These are phyloP conservation scores for Venturia effusa DNA, from an alignment of 2,329 filamentous ascomycete genomes.

Conservation along the genomic window DNA sequence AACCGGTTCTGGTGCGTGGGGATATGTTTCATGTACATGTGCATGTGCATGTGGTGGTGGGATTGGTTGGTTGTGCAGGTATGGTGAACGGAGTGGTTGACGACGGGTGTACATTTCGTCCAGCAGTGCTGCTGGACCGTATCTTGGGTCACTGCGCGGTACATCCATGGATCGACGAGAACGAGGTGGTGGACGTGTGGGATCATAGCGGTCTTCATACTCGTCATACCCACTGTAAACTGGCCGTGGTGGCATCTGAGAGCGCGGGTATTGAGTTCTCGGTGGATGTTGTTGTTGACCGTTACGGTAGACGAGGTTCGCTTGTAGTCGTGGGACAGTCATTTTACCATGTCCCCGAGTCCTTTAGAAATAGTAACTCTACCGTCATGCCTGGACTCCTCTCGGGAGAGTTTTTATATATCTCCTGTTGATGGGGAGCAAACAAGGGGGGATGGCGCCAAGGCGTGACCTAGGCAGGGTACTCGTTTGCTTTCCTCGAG, in stretches of 20 bases:
- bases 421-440: neutral
- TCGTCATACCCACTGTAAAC: neutral
- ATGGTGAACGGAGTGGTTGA: neutral
- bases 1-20: neutral
- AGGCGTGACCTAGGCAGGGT: neutral
- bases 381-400: neutral
- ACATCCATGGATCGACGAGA: neutral
- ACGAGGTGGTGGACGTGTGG: neutral
- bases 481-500: neutral
- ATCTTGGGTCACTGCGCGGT: neutral
- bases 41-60: no score
- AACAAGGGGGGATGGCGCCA: neutral
- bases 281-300: neutral
- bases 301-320: neutral
- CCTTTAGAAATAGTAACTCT: neutral
- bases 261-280: neutral
- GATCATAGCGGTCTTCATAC: neutral
- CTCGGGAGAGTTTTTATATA: neutral
- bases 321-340: neutral
- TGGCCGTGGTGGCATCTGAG: neutral
- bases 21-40: neutral
- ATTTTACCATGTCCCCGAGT: neutral
- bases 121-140: neutral
- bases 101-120: neutral
- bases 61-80: neutral